These are phyloP conservation scores for Ustulina deusta DNA, from an alignment of 2,329 filamentous ascomycete genomes.

Conservation along the genomic window DNA sequence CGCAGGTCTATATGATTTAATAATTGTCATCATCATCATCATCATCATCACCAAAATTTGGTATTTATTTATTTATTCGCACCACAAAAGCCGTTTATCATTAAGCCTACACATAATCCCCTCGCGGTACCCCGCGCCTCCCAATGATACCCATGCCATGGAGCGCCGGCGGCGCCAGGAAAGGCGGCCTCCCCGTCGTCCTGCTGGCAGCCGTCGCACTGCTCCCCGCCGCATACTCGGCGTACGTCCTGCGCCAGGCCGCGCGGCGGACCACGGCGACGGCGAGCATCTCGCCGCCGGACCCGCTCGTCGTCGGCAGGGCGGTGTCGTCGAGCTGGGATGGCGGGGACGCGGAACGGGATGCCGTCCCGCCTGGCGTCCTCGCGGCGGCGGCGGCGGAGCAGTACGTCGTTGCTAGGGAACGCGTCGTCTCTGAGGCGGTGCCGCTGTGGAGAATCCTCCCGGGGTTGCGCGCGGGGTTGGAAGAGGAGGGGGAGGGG, in stretches of 20 bases:
- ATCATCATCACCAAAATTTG: background rate
- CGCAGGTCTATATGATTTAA: background rate
- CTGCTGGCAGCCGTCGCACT: conserved; percentile 35
- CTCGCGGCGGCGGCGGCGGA: conserved; percentile 9
- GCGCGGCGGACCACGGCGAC: conserved; percentile 31
- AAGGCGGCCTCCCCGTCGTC: conserved; percentile 15
- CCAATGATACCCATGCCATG: conserved; percentile 6
- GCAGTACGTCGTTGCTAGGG: conserved; percentile 38
- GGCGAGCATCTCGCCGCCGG: conserved; percentile 31
- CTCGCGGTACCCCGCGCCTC: conserved; percentile 15
- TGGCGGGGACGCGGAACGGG: background rate
- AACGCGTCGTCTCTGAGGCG: conserved; percentile 40
- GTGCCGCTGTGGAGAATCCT: conserved; percentile 29
- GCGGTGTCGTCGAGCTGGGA: background rate
- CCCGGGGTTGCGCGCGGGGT: conserved; percentile 14
- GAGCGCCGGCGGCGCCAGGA: background rate
- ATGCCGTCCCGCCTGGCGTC: conserved; percentile 33
- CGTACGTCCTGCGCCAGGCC: conserved; percentile 33
- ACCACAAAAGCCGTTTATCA: no score
- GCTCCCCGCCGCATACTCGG: conserved; percentile 37
- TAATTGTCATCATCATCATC: background rate
- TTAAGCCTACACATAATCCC: conserved; percentile 6
- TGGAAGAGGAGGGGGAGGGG: background rate
- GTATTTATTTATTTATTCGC: no score
- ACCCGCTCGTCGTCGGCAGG: conserved; percentile 5